Evolutionary conservation across 306 rosid species (phyloP), one percentile per base, ranked within the genome.

Genomic region (Quercus bicolor): DNA sequence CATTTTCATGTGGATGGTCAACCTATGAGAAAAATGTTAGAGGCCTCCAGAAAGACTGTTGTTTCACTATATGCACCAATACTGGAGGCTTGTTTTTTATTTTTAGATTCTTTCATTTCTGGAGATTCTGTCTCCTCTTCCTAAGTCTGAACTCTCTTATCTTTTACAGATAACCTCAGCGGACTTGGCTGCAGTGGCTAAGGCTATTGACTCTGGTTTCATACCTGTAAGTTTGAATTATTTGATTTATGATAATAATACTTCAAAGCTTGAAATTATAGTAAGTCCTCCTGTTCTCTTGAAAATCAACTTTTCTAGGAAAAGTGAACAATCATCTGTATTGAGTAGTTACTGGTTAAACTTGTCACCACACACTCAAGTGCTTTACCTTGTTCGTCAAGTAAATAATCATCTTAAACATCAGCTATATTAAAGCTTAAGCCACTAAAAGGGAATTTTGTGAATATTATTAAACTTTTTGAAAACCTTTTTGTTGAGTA

Each of bases 1-100:
- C 98, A 80, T 90, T 92, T 88, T 84, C 98, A 15, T 89, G 95
- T 87, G 97, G 98, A 82, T 94, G 97, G 98, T 70, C 80, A 75
- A 94, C 97, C 71, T 70, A 78, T 24, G 83, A 85, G 80, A 89
- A 90, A 86, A 83, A 87, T 79, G 97, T 92, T 37, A 85, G 95
- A 72, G 65, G 33, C 77, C 72, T 76, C 4, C 56, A 15, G 75
- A 74, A 71, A 45, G 72, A 80, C 62, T 66, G 37, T 34, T 74
- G 65, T 76, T 56, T 20, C 75, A 57, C 52, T 61, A 73, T 72
- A 52, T 62, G 54, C 72, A 53, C 48, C 74, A 60, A 81, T 10
- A 29, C 45, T 56, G 74, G 70, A 54, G 54, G 61, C 54, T 15
- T 60, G 8, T 51, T 26, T 6, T 6, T 24, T 61, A 15, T 16